Evolutionary conservation across 345 rosid genomes (phyloP), one percentile per base, ranked within the genome.

Genomic region (Jatropha curcas): DNA sequence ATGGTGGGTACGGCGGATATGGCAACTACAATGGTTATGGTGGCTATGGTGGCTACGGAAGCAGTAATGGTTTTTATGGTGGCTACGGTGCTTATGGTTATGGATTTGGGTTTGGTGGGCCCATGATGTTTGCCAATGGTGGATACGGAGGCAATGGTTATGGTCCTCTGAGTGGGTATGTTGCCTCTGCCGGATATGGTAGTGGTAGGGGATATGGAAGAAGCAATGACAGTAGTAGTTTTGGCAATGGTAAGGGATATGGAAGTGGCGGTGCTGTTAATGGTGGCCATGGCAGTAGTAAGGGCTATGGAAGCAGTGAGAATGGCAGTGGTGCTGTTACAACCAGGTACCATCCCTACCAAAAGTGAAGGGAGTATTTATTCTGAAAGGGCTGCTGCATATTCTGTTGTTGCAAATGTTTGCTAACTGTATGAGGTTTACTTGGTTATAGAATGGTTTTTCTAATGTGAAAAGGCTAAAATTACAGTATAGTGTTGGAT

Each of bases 51-150:
- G 56, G 53, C 33, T 65, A 65, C 72, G 84, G 78, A 66, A 69
- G 69, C 56, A 55, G 78, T 9, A 68, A 81, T 76, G 84, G 86
- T 50, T 83, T 73, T 60, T 85, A 64, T 46, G 75, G 82, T 48
- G 87, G 84, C 51, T 88, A 85, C 22, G 86, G 87, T 74, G 86
- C 76, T 65, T 84, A 83, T 71, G 86, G 87, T 48, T 83, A 79
- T 77, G 85, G 83, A 43, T 81, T 70, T 72, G 87, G 90, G 27
- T 81, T 62, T 41, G 85, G 81, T 66, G 79, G 82, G 53, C 77
- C 79, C 19, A 80, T 83, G 78, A 79, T 70, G 82, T 74, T 69
- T 74, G 75, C 68, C 13, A 72, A 67, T 48, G 83, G 84, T 58
- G 74, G 63, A 37, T 78, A 78, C 35, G 77, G 77, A 69, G 77